Evolutionary conservation across 78 protist species (phyloP), one percentile per base, ranked within the genome.

Genomic region (Dictyostelium brefeldianum): DNA sequence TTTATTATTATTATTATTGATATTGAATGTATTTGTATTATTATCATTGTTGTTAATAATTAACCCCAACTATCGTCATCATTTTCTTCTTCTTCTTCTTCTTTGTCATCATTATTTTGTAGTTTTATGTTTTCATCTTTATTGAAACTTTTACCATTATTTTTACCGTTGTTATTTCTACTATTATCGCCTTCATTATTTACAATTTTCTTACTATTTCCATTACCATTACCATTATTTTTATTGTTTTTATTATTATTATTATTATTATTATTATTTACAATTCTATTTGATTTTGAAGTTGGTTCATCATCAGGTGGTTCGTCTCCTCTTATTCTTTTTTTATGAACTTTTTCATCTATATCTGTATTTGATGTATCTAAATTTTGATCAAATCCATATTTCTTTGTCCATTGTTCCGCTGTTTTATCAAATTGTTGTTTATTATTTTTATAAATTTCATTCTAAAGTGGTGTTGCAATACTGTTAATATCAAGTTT

Each of bases 401-500:
- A 64, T 17, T 70, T 81, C 29, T 20, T 59, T 80, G 95, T 90
- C 80, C 80, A 90, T 27, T 46, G 50, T 20, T 78, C 41, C 15
- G 95, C 95, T 12, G 89, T 91, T 36, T 73, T 57, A 3, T 51
- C 6, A 67, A 81, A 91, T 81, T 81, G 82, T 12, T 50, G 41
- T 31, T 83, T 65, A 80, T 91, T 91, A 36, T 91, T 79, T 50
- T 73, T 80, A 67, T 25, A 91, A 20, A 70, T 67, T 36, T 79
- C 87, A 9, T 57, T 91, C 95, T n/a, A n/a, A n/a, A n/a, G n/a
- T n/a, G n/a, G n/a, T n/a, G n/a, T n/a, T 89, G 20, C 69, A 41
- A 64, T 46, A 81, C 57, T 12, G 48, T 29, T 59, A 59, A 20
- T 59, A 59, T 20, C 11, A 59, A n/a, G n/a, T n/a, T n/a, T n/a